Evolutionary conservation across 2,329 filamentous ascomycete species (phyloP).

Genomic region (Hymenoscyphus fructigenus): DNA sequence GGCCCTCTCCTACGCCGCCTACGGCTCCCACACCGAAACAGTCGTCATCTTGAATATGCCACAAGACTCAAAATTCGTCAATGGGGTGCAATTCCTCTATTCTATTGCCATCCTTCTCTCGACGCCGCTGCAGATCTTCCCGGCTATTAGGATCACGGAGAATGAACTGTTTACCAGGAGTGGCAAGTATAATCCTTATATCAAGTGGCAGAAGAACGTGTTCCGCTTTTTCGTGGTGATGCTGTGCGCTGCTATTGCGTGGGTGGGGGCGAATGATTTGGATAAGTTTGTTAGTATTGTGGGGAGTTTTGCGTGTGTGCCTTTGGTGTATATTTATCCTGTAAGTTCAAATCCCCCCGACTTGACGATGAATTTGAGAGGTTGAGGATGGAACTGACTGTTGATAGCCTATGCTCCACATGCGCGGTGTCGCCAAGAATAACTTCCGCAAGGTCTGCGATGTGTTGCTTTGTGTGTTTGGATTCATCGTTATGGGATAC

Average conservation of each 20-base stretch:
- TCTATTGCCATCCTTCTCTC: conserved; percentile 96
- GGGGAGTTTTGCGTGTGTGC: conserved; percentile 96
- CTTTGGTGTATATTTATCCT: conserved; percentile 95
- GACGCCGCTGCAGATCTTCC: conserved; percentile 95
- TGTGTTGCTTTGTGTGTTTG: conserved; percentile 75
- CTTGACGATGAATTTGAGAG: too few relatives aligned
- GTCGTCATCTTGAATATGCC: conserved; percentile 95
- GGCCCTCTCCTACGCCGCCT: conserved; percentile 91
- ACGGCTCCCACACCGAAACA: conserved; percentile 91
- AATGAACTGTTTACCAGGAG: conserved; percentile 91
- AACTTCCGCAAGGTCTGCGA: conserved; percentile 69
- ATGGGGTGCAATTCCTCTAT: conserved; percentile 94
- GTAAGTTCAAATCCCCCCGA: conserved; percentile 58
- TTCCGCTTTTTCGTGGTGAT: conserved; percentile 94
- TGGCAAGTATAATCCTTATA: conserved; percentile 95
- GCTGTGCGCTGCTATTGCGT: conserved; percentile 82
- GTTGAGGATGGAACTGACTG: conserved; percentile 13
- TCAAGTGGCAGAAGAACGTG: conserved; percentile 99
- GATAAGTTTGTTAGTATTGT: conserved; percentile 98
- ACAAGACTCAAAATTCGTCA: conserved; percentile 93
- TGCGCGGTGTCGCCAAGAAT: conserved; percentile 72
- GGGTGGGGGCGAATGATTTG: conserved; percentile 86
- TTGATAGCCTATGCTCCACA: conserved; percentile 80
- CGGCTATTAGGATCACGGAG: conserved; percentile 93
- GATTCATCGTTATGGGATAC: conserved; percentile 84